A percentile compares a stretch with the other conserved stretches of the same genome.
Evolutionary conservation across 2,329 filamentous ascomycete genomes (phyloP).

Genomic region (Zymoseptoria pseudotritici): DNA sequence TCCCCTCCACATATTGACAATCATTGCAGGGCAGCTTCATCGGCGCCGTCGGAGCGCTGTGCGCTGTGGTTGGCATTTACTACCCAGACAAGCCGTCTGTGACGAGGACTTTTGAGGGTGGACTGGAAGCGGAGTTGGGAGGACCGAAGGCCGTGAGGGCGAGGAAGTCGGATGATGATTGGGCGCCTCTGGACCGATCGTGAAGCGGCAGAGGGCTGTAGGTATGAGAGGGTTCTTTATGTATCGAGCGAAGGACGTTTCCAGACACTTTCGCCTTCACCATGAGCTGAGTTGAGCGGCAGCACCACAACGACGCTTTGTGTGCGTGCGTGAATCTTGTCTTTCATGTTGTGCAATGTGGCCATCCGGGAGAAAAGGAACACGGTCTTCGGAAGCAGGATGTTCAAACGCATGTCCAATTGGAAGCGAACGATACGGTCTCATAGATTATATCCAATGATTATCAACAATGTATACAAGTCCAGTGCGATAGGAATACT

Average conservation of each 20-base stretch:
- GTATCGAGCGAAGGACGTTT: neutral
- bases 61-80: conserved; percentile 31
- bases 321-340: no score
- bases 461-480: no score
- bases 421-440: no score
- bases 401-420: no score
- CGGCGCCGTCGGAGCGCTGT: conserved; percentile 34
- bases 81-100: conserved; percentile 42
- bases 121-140: conserved; percentile 43
- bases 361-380: no score
- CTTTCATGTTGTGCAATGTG: no score
- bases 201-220: conserved; percentile 6
- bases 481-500: no score
- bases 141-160: conserved; percentile 35
- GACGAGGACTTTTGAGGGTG: conserved; percentile 40
- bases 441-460: no score
- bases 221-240: conserved; percentile 7
- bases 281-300: neutral
- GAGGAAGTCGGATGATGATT: conserved; percentile 17
- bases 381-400: no score
- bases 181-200: conserved; percentile 12
- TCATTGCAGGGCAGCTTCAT: conserved; percentile 35
- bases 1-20: neutral
- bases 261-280: neutral
- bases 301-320: no score